Conservation (phyloP, 2,329 filamentous ascomycete genomes). For the Aureobasidium zeae region DNA sequence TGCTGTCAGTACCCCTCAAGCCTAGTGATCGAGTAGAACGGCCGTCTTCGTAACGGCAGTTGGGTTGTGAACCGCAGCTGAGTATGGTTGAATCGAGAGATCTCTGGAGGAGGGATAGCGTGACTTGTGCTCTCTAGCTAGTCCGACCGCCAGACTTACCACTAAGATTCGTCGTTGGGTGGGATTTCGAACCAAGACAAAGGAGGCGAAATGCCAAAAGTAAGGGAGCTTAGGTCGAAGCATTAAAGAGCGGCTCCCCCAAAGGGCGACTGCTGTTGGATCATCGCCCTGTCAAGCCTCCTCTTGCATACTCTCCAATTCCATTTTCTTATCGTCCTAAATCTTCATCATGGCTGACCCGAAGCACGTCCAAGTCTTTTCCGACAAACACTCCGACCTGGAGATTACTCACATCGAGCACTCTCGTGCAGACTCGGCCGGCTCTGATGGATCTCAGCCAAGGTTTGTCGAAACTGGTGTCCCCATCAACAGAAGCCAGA, state of each 20-base stretch:
- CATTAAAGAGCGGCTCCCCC: slow-evolving; percentile 2
- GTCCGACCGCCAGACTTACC: background rate
- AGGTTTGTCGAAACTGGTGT: slow-evolving; percentile 21
- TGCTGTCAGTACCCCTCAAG: background rate
- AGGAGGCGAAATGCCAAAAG: slow-evolving; percentile 9
- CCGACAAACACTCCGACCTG: slow-evolving; percentile 12
- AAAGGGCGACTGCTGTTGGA: background rate
- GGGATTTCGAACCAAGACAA: slow-evolving; percentile 1
- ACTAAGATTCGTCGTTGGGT: background rate
- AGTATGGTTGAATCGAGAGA: background rate
- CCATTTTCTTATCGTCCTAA: background rate
- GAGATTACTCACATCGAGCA: slow-evolving; percentile 21
- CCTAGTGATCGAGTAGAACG: too few relatives aligned
- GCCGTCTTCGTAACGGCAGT: slow-evolving; percentile 2
- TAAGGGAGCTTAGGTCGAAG: slow-evolving; percentile 1
- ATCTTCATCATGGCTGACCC: background rate
- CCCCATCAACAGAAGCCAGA: slow-evolving; percentile 24
- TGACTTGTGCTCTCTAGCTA: slow-evolving; percentile 6
- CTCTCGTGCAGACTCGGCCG: slow-evolving; percentile 17
- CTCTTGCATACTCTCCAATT: background rate
- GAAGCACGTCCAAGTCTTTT: slow-evolving; percentile 1
- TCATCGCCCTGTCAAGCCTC: background rate
- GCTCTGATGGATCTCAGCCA: slow-evolving; percentile 12
- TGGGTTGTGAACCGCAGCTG: background rate
- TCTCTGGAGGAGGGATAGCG: slow-evolving; percentile 13